Conservation (phyloP, 106 monocot species). For the Allium fistulosum region DNA sequence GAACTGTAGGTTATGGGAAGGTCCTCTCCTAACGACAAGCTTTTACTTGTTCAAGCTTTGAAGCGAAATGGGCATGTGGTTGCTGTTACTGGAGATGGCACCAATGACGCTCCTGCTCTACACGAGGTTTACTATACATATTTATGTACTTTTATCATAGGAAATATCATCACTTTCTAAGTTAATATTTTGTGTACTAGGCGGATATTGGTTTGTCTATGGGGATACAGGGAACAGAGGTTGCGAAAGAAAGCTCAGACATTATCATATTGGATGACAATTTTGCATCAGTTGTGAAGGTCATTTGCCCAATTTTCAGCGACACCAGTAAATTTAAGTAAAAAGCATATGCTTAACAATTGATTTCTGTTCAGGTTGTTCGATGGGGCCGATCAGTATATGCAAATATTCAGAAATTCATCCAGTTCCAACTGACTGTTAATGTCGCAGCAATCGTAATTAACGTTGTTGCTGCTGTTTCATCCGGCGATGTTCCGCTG, state of each 20-base stretch:
- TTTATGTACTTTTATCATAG: background rate
- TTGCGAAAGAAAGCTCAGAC: slow-evolving; percentile 83
- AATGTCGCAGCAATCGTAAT: slow-evolving; percentile 83
- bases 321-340: too few relatives aligned
- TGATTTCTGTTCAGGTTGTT: slow-evolving; percentile 50
- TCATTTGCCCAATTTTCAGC: background rate
- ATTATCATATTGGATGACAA: slow-evolving; percentile 80
- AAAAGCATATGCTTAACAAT: background rate
- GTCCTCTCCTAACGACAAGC: slow-evolving; percentile 89
- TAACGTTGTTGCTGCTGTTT: slow-evolving; percentile 77
- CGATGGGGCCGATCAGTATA: slow-evolving; percentile 93
- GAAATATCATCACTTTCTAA: background rate
- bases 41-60: slow-evolving; percentile 70
- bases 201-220: slow-evolving; percentile 86
- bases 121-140: slow-evolving; percentile 48
- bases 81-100: slow-evolving; percentile 94
- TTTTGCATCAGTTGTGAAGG: slow-evolving; percentile 80
- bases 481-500: slow-evolving; percentile 71
- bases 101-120: slow-evolving; percentile 88
- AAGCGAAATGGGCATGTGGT: slow-evolving; percentile 60
- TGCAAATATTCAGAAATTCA: slow-evolving; percentile 90
- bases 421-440: slow-evolving; percentile 94
- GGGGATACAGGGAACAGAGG: slow-evolving; percentile 87
- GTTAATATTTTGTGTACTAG: slow-evolving; percentile 24
- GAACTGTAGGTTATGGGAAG: slow-evolving; percentile 72